A percentile compares a stretch with the other conserved stretches of the same genome.
Evolutionary conservation across 139 green algal genomes (phyloP).

Genomic region (Trebouxia sp.): DNA sequence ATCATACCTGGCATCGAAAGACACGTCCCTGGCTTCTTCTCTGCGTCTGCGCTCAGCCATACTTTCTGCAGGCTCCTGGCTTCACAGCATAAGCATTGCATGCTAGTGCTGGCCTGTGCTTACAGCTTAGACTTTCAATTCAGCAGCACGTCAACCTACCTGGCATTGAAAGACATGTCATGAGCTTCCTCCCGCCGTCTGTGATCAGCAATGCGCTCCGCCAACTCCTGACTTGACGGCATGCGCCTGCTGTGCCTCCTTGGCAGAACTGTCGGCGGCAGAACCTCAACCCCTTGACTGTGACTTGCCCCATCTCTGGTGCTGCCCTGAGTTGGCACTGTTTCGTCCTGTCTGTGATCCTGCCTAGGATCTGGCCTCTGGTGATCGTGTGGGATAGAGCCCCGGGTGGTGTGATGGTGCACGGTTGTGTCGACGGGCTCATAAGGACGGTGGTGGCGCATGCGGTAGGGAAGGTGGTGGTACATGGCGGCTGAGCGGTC

Average conservation of each 20-base stretch:
- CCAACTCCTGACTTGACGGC: not conserved
- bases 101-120: too few relatives aligned
- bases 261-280: not conserved
- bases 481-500: not conserved
- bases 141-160: too few relatives aligned
- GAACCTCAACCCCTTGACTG: too few relatives aligned
- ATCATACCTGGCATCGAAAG: not conserved
- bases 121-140: too few relatives aligned
- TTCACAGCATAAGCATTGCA: not conserved
- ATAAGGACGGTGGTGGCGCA: not conserved
- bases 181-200: slow-evolving; percentile 4
- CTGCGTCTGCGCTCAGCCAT: not conserved
- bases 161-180: not conserved
- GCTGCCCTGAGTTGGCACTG: too few relatives aligned
- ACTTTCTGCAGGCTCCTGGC: not conserved
- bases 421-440: slow-evolving; percentile 10
- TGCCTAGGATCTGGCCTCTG: too few relatives aligned
- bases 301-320: not conserved
- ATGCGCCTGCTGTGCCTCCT: not conserved
- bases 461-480: not conserved
- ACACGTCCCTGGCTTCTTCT: not conserved
- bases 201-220: not conserved
- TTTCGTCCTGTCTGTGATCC: not conserved
- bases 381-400: not conserved
- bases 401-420: slow-evolving; percentile 1